Percentiles rank a stretch among this genome's conserved stretches.
Evolutionary conservation across 2,329 filamentous ascomycete genomes (phyloP).

Genomic region (Verticillium isaacii): DNA sequence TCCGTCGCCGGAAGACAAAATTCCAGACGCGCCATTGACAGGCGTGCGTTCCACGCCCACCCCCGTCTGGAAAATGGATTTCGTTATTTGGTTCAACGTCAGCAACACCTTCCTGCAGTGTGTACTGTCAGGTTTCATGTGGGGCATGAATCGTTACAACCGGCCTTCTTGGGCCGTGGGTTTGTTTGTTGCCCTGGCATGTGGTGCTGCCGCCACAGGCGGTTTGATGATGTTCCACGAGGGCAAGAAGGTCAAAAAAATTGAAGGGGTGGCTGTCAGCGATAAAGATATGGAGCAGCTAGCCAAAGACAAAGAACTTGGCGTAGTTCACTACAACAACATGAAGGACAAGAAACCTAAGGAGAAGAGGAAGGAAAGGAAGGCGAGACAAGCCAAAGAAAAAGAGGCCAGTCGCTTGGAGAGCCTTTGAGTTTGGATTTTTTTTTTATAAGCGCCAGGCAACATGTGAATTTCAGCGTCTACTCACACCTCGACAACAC

Average conservation of each 20-base stretch:
- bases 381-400: slow-evolving; percentile 10
- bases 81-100: slow-evolving; percentile 73
- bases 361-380: slow-evolving; percentile 27
- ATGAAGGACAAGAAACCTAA: slow-evolving; percentile 47
- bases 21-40: slow-evolving; percentile 65
- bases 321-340: slow-evolving; percentile 56
- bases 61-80: slow-evolving; percentile 69
- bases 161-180: slow-evolving; percentile 79
- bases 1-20: slow-evolving; percentile 59
- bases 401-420: neutral
- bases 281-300: slow-evolving; percentile 48
- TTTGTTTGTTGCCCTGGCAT: slow-evolving; percentile 71
- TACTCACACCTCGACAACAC: neutral
- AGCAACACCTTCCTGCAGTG: slow-evolving; percentile 75
- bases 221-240: slow-evolving; percentile 69
- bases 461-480: neutral
- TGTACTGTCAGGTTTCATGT: slow-evolving; percentile 75
- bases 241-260: slow-evolving; percentile 64
- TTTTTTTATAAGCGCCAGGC: neutral
- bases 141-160: slow-evolving; percentile 67
- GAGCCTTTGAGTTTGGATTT: neutral
- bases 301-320: slow-evolving; percentile 45
- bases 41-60: slow-evolving; percentile 65
- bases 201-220: slow-evolving; percentile 61
- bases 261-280: slow-evolving; percentile 66